phyloP scores from a whole-genome alignment of 495 filamentous ascomycete species.

The Chaetomium tenue region DNA sequence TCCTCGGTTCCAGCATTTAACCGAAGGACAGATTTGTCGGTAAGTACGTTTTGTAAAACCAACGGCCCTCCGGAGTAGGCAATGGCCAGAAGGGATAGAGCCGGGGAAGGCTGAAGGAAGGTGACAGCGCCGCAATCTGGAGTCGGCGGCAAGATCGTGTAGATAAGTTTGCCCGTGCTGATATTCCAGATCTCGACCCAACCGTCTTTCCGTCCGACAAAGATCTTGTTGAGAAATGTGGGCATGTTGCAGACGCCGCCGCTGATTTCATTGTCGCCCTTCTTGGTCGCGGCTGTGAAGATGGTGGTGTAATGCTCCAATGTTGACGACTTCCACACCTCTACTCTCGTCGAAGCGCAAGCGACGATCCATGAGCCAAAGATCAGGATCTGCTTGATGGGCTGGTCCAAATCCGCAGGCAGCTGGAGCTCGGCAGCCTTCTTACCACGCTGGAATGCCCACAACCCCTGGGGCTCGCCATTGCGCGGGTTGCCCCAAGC shows the following conservation, averaged over 20 bases:
- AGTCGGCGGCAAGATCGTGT: slow-evolving; percentile 72
- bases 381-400: slow-evolving; percentile 72
- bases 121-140: slow-evolving; percentile 70
- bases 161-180: slow-evolving; percentile 81
- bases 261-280: slow-evolving; percentile 60
- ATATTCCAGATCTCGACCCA: slow-evolving; percentile 96
- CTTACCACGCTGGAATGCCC: slow-evolving; percentile 93
- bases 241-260: slow-evolving; percentile 78
- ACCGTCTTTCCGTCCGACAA: slow-evolving; percentile 83
- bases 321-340: slow-evolving; percentile 83
- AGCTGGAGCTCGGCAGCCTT: slow-evolving; percentile 70
- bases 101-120: slow-evolving; percentile 77
- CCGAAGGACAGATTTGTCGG: slow-evolving; percentile 65
- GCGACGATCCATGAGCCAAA: slow-evolving; percentile 93
- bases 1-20: slow-evolving; percentile 59
- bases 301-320: slow-evolving; percentile 89
- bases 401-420: slow-evolving; percentile 58
- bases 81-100: slow-evolving; percentile 80
- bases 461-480: slow-evolving; percentile 64
- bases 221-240: slow-evolving; percentile 93
- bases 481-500: slow-evolving; percentile 69
- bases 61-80: slow-evolving; percentile 77
- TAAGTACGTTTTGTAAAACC: slow-evolving; percentile 74
- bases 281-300: slow-evolving; percentile 45
- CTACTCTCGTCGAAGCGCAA: slow-evolving; percentile 68